Percentiles rank a stretch among this genome's conserved stretches.
Conservation (phyloP, 2,329 filamentous ascomycete species). For the Penicillium sp. region DNA sequence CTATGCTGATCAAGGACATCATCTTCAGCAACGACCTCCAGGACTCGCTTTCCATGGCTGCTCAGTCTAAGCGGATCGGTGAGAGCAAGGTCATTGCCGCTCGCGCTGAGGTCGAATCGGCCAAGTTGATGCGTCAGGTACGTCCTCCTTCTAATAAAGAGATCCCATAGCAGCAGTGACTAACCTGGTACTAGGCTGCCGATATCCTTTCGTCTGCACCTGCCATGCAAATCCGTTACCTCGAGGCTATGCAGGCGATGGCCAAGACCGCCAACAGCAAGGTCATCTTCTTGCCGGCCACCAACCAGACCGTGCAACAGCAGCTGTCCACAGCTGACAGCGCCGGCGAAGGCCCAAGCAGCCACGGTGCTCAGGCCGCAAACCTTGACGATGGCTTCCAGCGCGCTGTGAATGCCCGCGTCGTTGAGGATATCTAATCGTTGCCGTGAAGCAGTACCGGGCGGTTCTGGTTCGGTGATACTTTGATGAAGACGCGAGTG, state of each 20-base stretch:
- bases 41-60: constrained; percentile 94
- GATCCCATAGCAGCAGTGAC: no score
- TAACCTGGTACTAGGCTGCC: constrained; percentile 59
- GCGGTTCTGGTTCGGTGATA: not conserved
- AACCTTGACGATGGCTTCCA: constrained; percentile 60
- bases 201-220: constrained; percentile 88
- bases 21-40: constrained; percentile 94
- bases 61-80: constrained; percentile 96
- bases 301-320: constrained; percentile 53
- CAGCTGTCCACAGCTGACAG: constrained; percentile 48
- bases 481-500: no score
- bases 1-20: constrained; percentile 99
- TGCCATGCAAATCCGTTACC: constrained; percentile 96
- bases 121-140: constrained; percentile 62
- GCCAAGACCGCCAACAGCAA: constrained; percentile 86
- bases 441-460: constrained; percentile 16
- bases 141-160: not conserved
- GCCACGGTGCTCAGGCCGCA: constrained; percentile 38
- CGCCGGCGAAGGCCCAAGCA: constrained; percentile 53
- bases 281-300: constrained; percentile 72
- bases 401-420: constrained; percentile 70
- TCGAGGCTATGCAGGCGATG: constrained; percentile 99
- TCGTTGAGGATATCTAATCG: constrained; percentile 75
- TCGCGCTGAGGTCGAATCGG: constrained; percentile 90
- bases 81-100: constrained; percentile 98